These are phyloP conservation scores for Cerioporus squamosus DNA, from an alignment of 1,284 basidiomycete genomes.

Conservation along the genomic window DNA sequence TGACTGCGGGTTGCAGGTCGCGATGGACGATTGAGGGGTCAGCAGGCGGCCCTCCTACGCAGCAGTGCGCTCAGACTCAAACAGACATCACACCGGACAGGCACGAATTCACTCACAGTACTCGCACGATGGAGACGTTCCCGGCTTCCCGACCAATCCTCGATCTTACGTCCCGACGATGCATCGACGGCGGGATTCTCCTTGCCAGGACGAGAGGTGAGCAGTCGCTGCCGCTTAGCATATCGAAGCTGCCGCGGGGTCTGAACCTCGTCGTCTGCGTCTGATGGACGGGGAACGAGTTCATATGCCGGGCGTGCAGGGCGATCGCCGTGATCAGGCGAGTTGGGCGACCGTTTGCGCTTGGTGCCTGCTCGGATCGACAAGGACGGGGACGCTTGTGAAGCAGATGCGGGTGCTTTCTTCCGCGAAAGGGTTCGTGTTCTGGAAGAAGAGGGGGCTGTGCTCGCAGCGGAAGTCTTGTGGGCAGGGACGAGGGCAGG, in stretches of 20 bases:
- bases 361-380: conserved; percentile 15
- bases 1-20: neutral
- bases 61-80: neutral
- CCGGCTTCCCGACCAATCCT: neutral
- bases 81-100: neutral
- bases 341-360: conserved; percentile 11
- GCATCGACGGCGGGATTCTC: neutral
- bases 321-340: conserved; percentile 5
- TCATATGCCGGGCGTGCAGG: conserved; percentile 13
- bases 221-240: conserved; percentile 24
- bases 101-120: conserved; percentile 1
- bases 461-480: neutral
- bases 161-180: neutral
- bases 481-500: neutral
- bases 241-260: conserved; percentile 23
- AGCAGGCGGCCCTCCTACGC: conserved; percentile 5
- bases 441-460: conserved; percentile 4
- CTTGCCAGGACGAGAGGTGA: conserved; percentile 4
- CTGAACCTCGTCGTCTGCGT: conserved; percentile 2
- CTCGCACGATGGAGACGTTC: conserved; percentile 3
- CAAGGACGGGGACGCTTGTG: neutral
- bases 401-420: neutral
- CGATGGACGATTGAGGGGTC: neutral
- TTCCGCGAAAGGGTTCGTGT: conserved; percentile 1
- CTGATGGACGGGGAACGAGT: conserved; percentile 5